Evolutionary conservation across 331 rosid genomes (phyloP).

Genomic region (Quercus tomentella): DNA sequence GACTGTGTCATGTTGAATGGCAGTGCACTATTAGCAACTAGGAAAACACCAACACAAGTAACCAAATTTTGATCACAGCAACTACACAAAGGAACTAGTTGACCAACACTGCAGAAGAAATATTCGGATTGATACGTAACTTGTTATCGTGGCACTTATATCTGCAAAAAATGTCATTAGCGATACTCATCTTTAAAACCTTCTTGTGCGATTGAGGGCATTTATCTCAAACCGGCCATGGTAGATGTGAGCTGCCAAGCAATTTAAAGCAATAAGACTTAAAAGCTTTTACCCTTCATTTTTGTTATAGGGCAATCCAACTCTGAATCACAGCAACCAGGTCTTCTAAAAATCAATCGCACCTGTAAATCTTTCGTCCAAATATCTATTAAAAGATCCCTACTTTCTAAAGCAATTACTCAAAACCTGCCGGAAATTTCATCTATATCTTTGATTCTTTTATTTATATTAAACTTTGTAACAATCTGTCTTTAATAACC

Average conservation of each 20-base stretch:
- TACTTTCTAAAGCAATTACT: background rate
- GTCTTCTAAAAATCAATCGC: background rate
- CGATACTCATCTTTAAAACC: background rate
- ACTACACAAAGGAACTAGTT: too few species aligned
- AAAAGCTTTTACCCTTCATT: background rate
- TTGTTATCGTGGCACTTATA: background rate
- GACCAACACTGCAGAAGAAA: too few species aligned
- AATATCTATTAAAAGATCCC: background rate
- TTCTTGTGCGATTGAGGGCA: background rate
- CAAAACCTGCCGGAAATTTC: background rate
- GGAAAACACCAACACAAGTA: background rate
- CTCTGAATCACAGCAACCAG: background rate
- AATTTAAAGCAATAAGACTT: background rate
- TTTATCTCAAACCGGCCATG: background rate
- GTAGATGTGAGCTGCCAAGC: background rate
- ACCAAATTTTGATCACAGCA: background rate
- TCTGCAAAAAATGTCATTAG: background rate
- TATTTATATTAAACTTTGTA: too few species aligned
- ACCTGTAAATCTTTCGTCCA: background rate
- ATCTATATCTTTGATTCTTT: too few species aligned
- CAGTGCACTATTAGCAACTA: too few species aligned
- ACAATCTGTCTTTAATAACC: background rate
- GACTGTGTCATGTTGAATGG: too few species aligned
- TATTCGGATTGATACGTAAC: background rate
- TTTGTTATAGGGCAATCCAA: background rate